Base-by-base conservation (phyloP, 106 monocot genomes). In the Dendrobium chrysotoxum region DNA sequence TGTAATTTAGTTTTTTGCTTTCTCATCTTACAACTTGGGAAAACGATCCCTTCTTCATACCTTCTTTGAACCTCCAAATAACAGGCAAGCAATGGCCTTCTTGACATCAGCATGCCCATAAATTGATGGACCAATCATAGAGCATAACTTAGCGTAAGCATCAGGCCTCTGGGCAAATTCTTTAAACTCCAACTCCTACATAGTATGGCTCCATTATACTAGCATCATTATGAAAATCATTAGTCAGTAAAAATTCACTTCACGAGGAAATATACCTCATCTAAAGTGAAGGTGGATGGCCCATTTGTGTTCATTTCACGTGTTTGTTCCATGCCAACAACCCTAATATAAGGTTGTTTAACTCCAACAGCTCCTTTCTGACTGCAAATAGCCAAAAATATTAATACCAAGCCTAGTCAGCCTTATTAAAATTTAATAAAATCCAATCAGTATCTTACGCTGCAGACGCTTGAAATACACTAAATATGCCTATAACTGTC, bases 41-140 rank as follows among this genome's bases (percentile, higher is more conserved):
- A 55, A 9, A 28, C 5, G n/a, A n/a, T 40, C 28, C 1, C 74
- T 20, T 40, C 39, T 40, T 40, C 42, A 58, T 88, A 98, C 98
- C 95, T 98, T 98, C 84, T 87, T 92, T 46, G 98, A 95, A 40
- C 98, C 98, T 20, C 98, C 95, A 85, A 98, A 98, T 58, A 98
- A 67, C 76, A 98, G 79, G 79, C 98, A 98, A 82, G 95, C 98
- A 1, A 98, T 26, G 68, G 98, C 98, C 84, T 92, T 95, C 89
- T 98, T 98, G 47, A 98, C 91, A 87, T 98, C 98, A 85, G 73
- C 77, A 82, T 98, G 98, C 31, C 98, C 98, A 85, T 91, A 98
- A 74, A 98, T 98, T 44, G 98, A 98, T 81, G 98, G 98, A 42
- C 82, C 95, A 85, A 98, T 93, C 92, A 91, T 90, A 16, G 89